phyloP scores from a whole-genome alignment of 768 basidiomycete species.

The Podaxis carcinomalis region DNA sequence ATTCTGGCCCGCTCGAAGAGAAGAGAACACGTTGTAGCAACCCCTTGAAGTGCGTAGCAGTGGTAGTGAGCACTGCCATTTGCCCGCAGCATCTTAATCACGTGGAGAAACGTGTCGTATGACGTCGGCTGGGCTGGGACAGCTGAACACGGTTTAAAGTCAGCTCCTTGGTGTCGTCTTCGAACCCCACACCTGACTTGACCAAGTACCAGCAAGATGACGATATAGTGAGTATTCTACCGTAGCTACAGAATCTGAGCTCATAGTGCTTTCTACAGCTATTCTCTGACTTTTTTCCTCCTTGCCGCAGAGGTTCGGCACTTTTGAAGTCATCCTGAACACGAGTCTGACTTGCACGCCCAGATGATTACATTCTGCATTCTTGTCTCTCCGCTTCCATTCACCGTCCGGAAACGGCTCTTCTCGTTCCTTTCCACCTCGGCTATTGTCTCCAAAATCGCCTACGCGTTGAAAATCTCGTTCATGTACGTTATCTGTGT shows the following conservation, averaged over 20 bases:
- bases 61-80: not conserved
- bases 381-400: slow-evolving; percentile 84
- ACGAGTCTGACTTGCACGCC: not conserved
- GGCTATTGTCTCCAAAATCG: slow-evolving; percentile 72
- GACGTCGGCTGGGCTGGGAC: not conserved
- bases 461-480: slow-evolving; percentile 89
- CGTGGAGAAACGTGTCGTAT: slow-evolving; percentile 8
- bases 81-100: not conserved
- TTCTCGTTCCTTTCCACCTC: slow-evolving; percentile 73
- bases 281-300: slow-evolving; percentile 76
- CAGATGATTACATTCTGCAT: slow-evolving; percentile 82
- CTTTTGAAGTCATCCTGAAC: not conserved
- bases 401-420: slow-evolving; percentile 61
- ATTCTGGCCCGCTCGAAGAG: not conserved
- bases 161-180: not conserved
- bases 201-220: slow-evolving; percentile 8
- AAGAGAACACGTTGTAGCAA: too few relatives aligned
- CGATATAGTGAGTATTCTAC: slow-evolving; percentile 10
- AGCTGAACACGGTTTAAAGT: not conserved
- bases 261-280: slow-evolving; percentile 36
- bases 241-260: not conserved
- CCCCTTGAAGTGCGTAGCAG: not conserved
- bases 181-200: not conserved
- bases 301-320: slow-evolving; percentile 63
- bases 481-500: slow-evolving; percentile 66